A percentile compares a stretch with the other conserved stretches of the same genome.
Conservation (phyloP, 2,329 filamentous ascomycete species). For the Penicillium sp. region DNA sequence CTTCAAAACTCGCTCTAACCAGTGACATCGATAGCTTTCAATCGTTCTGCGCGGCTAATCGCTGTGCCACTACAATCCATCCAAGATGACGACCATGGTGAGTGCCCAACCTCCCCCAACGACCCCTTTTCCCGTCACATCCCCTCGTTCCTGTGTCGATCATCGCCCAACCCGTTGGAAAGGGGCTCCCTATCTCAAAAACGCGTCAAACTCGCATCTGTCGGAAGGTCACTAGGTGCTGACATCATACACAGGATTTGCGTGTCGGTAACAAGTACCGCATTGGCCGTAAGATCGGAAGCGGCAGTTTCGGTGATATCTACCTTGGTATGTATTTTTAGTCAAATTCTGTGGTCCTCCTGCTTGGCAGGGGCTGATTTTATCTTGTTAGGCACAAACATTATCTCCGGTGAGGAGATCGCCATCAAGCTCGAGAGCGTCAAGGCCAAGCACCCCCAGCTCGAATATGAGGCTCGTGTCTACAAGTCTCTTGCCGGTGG, state of each 20-base stretch:
- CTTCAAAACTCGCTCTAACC: conserved; percentile 10
- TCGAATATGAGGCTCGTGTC: conserved; percentile 97
- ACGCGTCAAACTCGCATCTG: not conserved
- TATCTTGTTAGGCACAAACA: conserved; percentile 77
- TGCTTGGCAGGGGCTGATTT: conserved; percentile 10
- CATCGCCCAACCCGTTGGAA: not conserved
- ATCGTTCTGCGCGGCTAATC: conserved; percentile 27
- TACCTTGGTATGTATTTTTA: conserved; percentile 68
- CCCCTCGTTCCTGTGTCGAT: not conserved
- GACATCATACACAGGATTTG: conserved; percentile 71
- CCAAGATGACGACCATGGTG: conserved; percentile 43
- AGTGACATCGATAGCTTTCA: conserved; percentile 4
- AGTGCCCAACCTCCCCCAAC: conserved; percentile 15
- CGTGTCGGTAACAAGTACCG: conserved; percentile 99
- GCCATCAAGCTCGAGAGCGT: conserved; percentile 99
- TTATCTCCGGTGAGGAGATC: conserved; percentile 98
- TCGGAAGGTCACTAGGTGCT: conserved; percentile 7
- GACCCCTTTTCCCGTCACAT: not conserved
- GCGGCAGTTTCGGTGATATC: conserved; percentile 96
- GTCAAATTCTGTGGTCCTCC: not conserved
- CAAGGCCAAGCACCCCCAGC: conserved; percentile 98
- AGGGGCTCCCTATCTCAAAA: not conserved
- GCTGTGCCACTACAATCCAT: conserved; percentile 27
- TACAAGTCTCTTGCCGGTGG: conserved; percentile 85
- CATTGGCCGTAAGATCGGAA: conserved; percentile 98